These are phyloP conservation scores for Lactarius tabidus DNA, from an alignment of 768 basidiomycete species.

Conservation along the genomic window DNA sequence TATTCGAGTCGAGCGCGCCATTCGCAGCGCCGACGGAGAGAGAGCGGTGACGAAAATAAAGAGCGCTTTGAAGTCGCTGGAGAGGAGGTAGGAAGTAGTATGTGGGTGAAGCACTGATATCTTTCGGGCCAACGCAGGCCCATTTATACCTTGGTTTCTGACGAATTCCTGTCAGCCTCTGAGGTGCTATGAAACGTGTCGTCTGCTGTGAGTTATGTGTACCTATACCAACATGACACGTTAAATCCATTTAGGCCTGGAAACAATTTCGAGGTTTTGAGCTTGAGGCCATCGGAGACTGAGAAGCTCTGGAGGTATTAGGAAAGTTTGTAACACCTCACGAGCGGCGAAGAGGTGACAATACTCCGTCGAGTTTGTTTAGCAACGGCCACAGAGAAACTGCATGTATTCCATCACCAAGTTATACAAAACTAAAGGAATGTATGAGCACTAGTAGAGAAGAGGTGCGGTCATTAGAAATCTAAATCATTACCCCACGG, in stretches of 20 bases:
- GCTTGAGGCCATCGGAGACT: background rate
- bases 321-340: background rate
- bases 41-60: background rate
- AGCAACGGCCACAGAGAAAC: background rate
- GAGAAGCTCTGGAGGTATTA: background rate
- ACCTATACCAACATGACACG: background rate
- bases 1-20: background rate
- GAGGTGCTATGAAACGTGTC: slow-evolving; percentile 5
- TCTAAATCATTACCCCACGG: slow-evolving; percentile 1
- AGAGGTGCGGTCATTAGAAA: background rate
- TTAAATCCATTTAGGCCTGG: background rate
- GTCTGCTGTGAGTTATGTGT: background rate
- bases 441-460: background rate
- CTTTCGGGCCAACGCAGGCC: background rate
- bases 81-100: background rate
- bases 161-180: slow-evolving; percentile 2
- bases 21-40: background rate
- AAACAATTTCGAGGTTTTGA: background rate
- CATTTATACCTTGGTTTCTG: slow-evolving; percentile 3
- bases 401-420: slow-evolving; percentile 4
- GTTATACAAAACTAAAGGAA: slow-evolving; percentile 4
- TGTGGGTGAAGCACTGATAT: background rate
- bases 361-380: background rate
- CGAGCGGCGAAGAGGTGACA: background rate
- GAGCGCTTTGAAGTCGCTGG: background rate